Base-by-base conservation (phyloP, 768 basidiomycete genomes). In the Pleurotus ostreatus region DNA sequence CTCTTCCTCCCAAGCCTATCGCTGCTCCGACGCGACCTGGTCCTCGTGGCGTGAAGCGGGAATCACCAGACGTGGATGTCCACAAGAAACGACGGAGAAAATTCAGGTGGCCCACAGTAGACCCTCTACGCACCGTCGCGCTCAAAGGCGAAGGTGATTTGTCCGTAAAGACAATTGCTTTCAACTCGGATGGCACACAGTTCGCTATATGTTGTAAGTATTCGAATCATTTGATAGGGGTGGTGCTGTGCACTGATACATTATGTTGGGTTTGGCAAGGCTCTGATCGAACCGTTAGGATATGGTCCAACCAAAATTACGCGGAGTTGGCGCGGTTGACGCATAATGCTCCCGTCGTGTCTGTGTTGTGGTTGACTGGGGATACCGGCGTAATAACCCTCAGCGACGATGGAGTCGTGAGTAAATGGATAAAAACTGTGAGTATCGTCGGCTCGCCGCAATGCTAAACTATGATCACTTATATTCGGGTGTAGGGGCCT, bases 131-230 rank as follows among this genome's bases (percentile, higher is more conserved):
- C 49, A 67, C 73, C 1, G 68, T 66, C 1, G 62, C 57, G 7
- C 61, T 87, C 46, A 70, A 74, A 59, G 79, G 80, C 30, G 77
- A 79, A 20, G 76, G 75, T 2, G 74, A 77, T 52, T 64, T 78
- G 16, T 75, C 76, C 26, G 69, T 88, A 37, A 70, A 69, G 38
- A 71, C 65, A 25, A 76, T 88, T 25, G 62, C 74, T 30, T 79
- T 85, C 59, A 81, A 74, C 60, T 71, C 74, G 20, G 79, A 82
- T 58, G 85, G 85, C 22, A 71, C 70, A 37, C 73, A 71, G 48
- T 76, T 88, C 61, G 86, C 84, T 5, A 66, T 86, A 54, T 74
- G 71, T 60, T 87, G 86, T 81, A 60, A 65, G 83, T 75, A 7
- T 18, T 55, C 23, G 20, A 23, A 22, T 30, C 18, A 18, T 37